Percentiles rank a stretch among this genome's conserved stretches.
phyloP scores from a whole-genome alignment of 1,139 yeast genomes.

The Protomyces inundatus region DNA sequence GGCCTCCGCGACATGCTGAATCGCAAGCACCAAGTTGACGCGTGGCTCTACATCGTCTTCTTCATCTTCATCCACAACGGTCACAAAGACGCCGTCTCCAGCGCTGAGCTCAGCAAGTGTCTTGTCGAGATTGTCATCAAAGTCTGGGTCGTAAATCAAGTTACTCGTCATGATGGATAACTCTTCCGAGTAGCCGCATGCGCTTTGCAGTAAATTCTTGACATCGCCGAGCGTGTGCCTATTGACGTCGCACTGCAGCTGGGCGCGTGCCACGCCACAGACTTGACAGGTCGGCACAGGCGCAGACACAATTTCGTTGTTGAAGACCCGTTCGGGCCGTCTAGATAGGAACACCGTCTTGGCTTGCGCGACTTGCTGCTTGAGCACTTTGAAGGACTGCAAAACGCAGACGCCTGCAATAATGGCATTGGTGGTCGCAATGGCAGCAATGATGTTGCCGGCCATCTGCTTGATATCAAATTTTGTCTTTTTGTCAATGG shows the following conservation, averaged over 20 bases:
- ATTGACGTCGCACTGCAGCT: constrained; percentile 40
- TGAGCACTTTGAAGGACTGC: constrained; percentile 57
- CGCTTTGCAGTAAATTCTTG: constrained; percentile 45
- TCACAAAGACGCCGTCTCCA: constrained; percentile 53
- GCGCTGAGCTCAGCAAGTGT: constrained; percentile 55
- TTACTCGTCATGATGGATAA: constrained; percentile 59
- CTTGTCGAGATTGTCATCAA: constrained; percentile 65
- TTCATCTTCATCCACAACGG: constrained; percentile 73
- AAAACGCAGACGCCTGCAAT: constrained; percentile 84
- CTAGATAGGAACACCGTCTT: constrained; percentile 51
- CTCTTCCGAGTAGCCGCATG: constrained; percentile 60
- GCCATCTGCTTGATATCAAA: constrained; percentile 92
- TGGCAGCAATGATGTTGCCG: constrained; percentile 96
- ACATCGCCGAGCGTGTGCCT: constrained; percentile 43
- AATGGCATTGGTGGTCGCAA: constrained; percentile 95
- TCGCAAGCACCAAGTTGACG: constrained; percentile 4
- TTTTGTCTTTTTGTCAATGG: constrained; percentile 66
- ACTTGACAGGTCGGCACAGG: constrained; percentile 70
- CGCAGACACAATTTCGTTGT: constrained; percentile 54
- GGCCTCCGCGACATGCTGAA: neutral
- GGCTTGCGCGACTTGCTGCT: constrained; percentile 36
- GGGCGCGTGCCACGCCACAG: constrained; percentile 61
- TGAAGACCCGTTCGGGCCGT: constrained; percentile 62
- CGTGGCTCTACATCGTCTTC: constrained; percentile 33
- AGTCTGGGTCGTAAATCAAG: constrained; percentile 77